Evolutionary conservation across 495 filamentous ascomycete species (phyloP), one percentile per base, ranked within the genome.

Genomic region (Penicillium desertorum): DNA sequence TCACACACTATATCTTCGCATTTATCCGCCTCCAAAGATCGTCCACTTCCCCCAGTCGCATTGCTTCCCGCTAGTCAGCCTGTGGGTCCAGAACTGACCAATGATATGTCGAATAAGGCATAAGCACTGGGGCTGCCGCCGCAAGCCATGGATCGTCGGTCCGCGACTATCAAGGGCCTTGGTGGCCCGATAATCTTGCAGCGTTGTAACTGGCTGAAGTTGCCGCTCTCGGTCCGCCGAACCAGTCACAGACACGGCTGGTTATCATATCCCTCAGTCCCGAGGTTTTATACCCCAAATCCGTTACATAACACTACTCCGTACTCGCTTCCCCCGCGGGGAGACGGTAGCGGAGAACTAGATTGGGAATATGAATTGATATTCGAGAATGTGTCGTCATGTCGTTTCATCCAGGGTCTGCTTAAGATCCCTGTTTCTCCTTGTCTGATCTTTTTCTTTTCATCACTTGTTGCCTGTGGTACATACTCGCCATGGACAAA

Each of bases 401-500:
- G 45, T 43, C 4, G n/a, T 53, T 17, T 14, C 6, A 25, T 30
- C 25, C 10, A 27, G 17, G 14, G 20, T 34, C 27, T 60, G 63
- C 37, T 58, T 62, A 56, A 48, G 49, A 20, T 30, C 17, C 47
- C 34, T 46, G 36, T 54, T 55, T 29, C 41, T 25, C 37, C 25
- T 16, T 43, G 14, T 45, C 45, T 29, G 23, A n/a, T 16, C 6
- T 52, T 46, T 23, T 54, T 46, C 45, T 49, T 22, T 36, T 56
- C 27, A 12, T 47, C 30, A 34, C 36, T 41, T 45, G 5, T 19
- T 27, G 30, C n/a, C 32, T 32, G 41, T 43, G 39, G n/a, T 53
- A 36, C 41, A 36, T 47, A 52, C 19, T 43, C 61, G 67, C 45
- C 8, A 62, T 63, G 65, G 68, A 72, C 34, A 61, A 66, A 36